A percentile compares a stretch with the other conserved stretches of the same genome.
Conservation (phyloP, 2,329 filamentous ascomycete genomes). For the Mollisiaceae sp. region DNA sequence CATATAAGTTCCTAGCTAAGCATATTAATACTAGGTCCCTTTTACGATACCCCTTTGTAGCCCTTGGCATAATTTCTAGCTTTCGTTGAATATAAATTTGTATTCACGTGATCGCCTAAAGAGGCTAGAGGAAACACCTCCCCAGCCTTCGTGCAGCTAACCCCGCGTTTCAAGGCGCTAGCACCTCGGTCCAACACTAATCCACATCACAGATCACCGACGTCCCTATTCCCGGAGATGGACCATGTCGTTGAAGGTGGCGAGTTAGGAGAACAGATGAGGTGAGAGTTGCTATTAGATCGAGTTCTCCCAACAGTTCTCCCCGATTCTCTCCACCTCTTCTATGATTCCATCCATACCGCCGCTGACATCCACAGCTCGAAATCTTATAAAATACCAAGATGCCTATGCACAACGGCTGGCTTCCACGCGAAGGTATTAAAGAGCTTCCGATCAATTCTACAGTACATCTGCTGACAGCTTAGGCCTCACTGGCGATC, state of each 20-base stretch:
- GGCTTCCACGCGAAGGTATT: constrained; percentile 58
- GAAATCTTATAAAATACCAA: constrained; percentile 10
- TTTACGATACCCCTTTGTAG: too few relatives aligned
- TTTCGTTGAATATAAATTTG: background rate
- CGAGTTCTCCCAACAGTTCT: background rate
- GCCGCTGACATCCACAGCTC: background rate
- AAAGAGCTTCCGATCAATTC: background rate
- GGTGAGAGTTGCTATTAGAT: background rate
- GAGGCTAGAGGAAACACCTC: background rate
- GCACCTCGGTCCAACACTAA: constrained; percentile 5
- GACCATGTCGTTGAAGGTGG: background rate
- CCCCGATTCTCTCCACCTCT: background rate
- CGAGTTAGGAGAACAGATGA: background rate
- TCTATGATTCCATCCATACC: background rate
- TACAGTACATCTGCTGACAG: background rate
- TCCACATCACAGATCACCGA: constrained; percentile 6
- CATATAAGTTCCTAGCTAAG: too few relatives aligned
- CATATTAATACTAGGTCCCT: too few relatives aligned
- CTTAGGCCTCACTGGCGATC: constrained; percentile 61
- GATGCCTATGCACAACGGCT: constrained; percentile 56
- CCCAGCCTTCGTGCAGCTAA: background rate
- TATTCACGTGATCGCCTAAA: background rate
- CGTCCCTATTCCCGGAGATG: background rate
- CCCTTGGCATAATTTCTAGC: too few relatives aligned
- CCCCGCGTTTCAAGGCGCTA: constrained; percentile 6